Conservation (phyloP, 345 rosid genomes). For the Salix suchowensis region DNA sequence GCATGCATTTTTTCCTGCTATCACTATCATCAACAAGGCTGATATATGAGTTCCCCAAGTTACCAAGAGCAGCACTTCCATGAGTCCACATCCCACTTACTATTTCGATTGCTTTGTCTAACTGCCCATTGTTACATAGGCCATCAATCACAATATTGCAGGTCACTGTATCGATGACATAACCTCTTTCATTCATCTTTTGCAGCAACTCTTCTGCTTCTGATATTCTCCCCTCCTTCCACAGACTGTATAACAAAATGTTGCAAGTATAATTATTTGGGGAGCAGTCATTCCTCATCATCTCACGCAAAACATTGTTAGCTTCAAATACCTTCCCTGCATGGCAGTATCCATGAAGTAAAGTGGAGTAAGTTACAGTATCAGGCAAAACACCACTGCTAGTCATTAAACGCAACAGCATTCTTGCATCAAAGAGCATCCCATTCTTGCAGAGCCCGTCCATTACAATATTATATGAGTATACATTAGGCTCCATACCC, state of each 20-base stretch:
- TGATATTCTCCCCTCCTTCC: conserved; percentile 57
- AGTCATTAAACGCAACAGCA: conserved; percentile 52
- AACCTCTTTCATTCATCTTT: conserved; percentile 82
- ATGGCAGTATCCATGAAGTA: conserved; percentile 72
- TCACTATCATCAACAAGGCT: conserved; percentile 63
- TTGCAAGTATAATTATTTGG: conserved; percentile 79
- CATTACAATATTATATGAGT: conserved; percentile 70
- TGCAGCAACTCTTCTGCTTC: conserved; percentile 85
- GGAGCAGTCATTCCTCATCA: conserved; percentile 57
- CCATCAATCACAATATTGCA: conserved; percentile 87
- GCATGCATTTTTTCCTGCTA: conserved; percentile 58
- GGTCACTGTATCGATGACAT: conserved; percentile 72
- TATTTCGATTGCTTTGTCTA: conserved; percentile 87
- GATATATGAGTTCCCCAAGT: conserved; percentile 67
- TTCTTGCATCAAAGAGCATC: conserved; percentile 74
- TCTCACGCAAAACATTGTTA: conserved; percentile 59
- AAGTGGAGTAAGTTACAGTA: conserved; percentile 65
- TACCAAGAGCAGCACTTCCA: conserved; percentile 91
- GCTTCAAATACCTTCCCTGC: conserved; percentile 58
- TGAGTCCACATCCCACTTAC: conserved; percentile 71
- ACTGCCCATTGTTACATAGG: conserved; percentile 65
- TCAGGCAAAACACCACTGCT: conserved; percentile 61
- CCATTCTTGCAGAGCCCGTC: conserved; percentile 81
- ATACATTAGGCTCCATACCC: conserved; percentile 59
- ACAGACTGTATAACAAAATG: conserved; percentile 78